A percentile compares a stretch with the other conserved stretches of the same genome.
Conservation (phyloP, 2,329 filamentous ascomycete genomes). For the Cladobotryum protrusum region DNA sequence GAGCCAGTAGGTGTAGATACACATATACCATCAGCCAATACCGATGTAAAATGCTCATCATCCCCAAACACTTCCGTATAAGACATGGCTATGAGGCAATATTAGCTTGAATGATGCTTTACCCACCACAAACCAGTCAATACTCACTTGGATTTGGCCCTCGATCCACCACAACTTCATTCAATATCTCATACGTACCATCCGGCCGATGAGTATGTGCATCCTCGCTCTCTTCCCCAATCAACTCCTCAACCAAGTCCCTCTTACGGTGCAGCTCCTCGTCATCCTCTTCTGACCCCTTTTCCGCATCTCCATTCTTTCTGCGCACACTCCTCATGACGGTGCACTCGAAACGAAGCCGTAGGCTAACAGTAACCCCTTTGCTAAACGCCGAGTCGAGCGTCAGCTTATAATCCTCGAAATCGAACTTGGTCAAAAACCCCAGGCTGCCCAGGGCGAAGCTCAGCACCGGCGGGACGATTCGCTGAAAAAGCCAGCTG, state of each 20-base stretch:
- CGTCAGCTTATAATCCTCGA: slow-evolving; percentile 63
- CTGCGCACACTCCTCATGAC: slow-evolving; percentile 71
- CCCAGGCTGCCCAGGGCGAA: slow-evolving; percentile 89
- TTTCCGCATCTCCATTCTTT: slow-evolving; percentile 17
- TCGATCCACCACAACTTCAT: slow-evolving; percentile 93
- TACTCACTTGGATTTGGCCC: slow-evolving; percentile 83
- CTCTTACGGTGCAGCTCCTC: slow-evolving; percentile 37
- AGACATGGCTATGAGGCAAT: slow-evolving; percentile 63
- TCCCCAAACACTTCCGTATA: slow-evolving; percentile 89
- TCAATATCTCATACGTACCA: slow-evolving; percentile 81
- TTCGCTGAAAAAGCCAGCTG: slow-evolving; percentile 92
- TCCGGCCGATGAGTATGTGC: slow-evolving; percentile 80
- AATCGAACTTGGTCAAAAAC: slow-evolving; percentile 96
- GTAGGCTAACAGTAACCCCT: slow-evolving; percentile 81
- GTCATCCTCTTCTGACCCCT: slow-evolving; percentile 28
- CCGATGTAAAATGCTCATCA: slow-evolving; percentile 89
- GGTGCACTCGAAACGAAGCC: slow-evolving; percentile 86
- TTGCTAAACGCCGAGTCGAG: slow-evolving; percentile 68
- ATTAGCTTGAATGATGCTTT: background rate
- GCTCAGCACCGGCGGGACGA: slow-evolving; percentile 87
- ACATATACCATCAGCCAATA: slow-evolving; percentile 88
- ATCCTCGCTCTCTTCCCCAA: slow-evolving; percentile 79
- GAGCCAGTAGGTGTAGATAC: slow-evolving; percentile 92
- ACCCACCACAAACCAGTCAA: slow-evolving; percentile 1
- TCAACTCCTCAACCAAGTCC: slow-evolving; percentile 82